Evolutionary conservation across 495 filamentous ascomycete species (phyloP).

Genomic region (Podospora conica): DNA sequence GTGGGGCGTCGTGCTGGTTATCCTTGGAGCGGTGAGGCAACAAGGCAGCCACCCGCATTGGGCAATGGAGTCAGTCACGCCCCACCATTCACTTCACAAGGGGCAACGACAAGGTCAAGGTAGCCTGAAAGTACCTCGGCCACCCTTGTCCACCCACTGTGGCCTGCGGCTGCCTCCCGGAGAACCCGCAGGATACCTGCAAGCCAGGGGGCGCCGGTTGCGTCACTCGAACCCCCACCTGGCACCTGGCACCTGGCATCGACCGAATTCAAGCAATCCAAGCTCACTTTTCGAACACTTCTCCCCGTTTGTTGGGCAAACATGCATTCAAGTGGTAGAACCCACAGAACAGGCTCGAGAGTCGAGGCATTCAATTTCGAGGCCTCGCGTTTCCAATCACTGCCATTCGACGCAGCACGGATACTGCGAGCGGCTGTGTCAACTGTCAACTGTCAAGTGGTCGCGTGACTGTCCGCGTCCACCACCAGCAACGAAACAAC

Average conservation of each 20-base stretch:
- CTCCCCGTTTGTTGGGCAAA: not conserved
- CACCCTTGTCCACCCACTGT: not conserved
- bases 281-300: not conserved
- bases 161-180: not conserved
- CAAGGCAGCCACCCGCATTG: slow-evolving; percentile 19
- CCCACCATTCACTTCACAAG: slow-evolving; percentile 5
- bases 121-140: not conserved
- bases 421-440: not conserved
- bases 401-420: not conserved
- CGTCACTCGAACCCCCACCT: not conserved
- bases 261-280: not conserved
- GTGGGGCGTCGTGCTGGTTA: slow-evolving; percentile 13
- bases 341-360: too few species aligned
- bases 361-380: too few species aligned
- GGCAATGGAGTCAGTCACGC: not conserved
- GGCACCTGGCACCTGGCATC: not conserved
- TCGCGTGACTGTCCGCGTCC: not conserved
- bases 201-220: not conserved
- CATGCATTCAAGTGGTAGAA: not conserved
- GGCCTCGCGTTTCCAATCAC: not conserved
- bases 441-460: too few species aligned
- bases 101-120: not conserved
- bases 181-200: not conserved
- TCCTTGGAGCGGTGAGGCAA: slow-evolving; percentile 16
- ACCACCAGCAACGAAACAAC: not conserved